phyloP scores from a whole-genome alignment of 495 filamentous ascomycete genomes.

The Aspergillus steynii region DNA sequence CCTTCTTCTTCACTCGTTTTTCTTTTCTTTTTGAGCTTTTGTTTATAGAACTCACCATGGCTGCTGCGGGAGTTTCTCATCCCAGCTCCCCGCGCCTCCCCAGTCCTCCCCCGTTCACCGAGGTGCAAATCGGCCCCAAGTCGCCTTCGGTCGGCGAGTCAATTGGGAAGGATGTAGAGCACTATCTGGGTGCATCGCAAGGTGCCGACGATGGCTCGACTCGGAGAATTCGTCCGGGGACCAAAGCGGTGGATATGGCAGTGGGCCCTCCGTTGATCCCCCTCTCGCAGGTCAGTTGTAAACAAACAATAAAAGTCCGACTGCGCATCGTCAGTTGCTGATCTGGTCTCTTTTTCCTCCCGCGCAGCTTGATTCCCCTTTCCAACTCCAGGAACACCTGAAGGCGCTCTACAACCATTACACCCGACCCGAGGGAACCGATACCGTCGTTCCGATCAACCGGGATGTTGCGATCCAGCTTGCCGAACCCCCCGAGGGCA shows the following conservation, averaged over 20 bases:
- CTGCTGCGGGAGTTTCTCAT: constrained; percentile 60
- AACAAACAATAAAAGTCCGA: constrained; percentile 8
- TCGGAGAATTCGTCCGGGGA: constrained; percentile 88
- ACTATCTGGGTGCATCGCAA: constrained; percentile 43
- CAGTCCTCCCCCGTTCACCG: constrained; percentile 84
- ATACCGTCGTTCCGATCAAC: constrained; percentile 63
- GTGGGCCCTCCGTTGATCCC: constrained; percentile 86
- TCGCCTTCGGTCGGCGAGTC: constrained; percentile 68
- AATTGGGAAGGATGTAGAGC: constrained; percentile 38
- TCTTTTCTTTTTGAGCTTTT: constrained; percentile 5
- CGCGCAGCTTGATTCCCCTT: constrained; percentile 82
- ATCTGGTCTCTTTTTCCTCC: constrained; percentile 16
- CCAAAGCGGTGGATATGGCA: constrained; percentile 85
- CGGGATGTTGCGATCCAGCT: constrained; percentile 70
- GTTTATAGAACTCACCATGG: constrained; percentile 34
- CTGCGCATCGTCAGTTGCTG: constrained; percentile 14
- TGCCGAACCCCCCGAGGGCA: constrained; percentile 72
- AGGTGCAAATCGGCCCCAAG: constrained; percentile 84
- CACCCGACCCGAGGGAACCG: constrained; percentile 62
- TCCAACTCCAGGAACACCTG: constrained; percentile 97
- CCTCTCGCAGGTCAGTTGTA: constrained; percentile 67
- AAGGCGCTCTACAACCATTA: constrained; percentile 83
- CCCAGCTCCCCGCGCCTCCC: constrained; percentile 84
- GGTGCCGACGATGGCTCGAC: constrained; percentile 64
- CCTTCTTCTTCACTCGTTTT: constrained; percentile 17